Base-by-base conservation (phyloP, 2,329 filamentous ascomycete species). In the Chaetomium sp. region DNA sequence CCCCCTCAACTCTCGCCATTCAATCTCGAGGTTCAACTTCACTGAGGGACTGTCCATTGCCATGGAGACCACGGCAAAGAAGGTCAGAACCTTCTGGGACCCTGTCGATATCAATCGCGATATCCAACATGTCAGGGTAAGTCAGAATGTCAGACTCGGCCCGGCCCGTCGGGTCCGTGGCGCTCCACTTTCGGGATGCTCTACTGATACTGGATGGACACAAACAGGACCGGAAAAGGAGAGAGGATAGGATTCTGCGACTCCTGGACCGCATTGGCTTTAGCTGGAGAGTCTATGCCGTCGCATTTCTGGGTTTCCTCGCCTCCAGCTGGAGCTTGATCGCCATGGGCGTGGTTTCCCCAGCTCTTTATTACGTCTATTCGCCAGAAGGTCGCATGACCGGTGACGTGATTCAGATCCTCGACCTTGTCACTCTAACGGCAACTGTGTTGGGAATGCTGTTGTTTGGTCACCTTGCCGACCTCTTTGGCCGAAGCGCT, bases 41-140 rank as follows among this genome's bases (percentile, higher is more conserved):
- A n/a, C 27, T 8, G 19, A 31, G 29, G 6, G 21, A 33, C 27
- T 13, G 10, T 10, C 53, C 12, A 8, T 56, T 33, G 45, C 3
- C 54, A 57, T 57, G 54, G 33, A 27, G 21, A n/a, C 53, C 10
- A 21, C 23, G 19, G 35, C 21, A 4, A 27, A 12, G 1, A 57
- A 47, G 27, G 42, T 58, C 9, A 16, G 7, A 4, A 58, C 19
- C 3, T 58, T 49, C 56, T 58, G 56, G 56, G 56, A 47, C 42
- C 56, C 56, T 10, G 19, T 58, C 8, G 42, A 58, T 29, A 21
- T 49, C 25, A 47, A 27, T 21, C 56, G 56, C 19, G 56, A 58
- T n/a, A 58, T 58, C 16, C 56, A 58, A 10, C 56, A 58, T 49
- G 42, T 58, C 7, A 42, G 56, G 56, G 56, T 58, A 47, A 29